Evolutionary conservation across 2,329 filamentous ascomycete species (phyloP), one percentile per base, ranked within the genome.

Genomic region (Penicillium sclerotigenum): DNA sequence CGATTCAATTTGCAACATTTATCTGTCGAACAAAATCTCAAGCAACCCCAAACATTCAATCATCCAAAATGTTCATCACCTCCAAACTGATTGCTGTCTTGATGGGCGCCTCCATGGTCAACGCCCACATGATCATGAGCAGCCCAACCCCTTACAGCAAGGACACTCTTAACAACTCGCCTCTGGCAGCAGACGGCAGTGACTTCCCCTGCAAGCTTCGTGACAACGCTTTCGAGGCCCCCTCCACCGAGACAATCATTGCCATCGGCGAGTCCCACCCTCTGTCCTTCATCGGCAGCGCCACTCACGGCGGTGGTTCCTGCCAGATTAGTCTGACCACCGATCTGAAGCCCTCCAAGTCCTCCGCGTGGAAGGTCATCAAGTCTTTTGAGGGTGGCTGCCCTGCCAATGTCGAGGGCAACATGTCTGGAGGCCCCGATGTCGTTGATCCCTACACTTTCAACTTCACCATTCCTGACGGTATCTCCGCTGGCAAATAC

Each of bases 281-380:
- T 0, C 79, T 97, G 1, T 72, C 75, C 0, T 90, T 96, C 73
- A 76, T 76, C 0, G 92, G 91, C 34, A 77, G 80, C 47, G 92
- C 91, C 3, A 85, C 87, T 0, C 94, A 99, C 65, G 92, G 92
- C 18, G 94, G 94, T 52, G 94, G 94, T 0, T 95, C 90, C 0
- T 97, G 94, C 77, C 94, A 99, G 67, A 77, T 97, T 55, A 88
- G 87, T 9, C 78, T 99, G 65, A 94, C 92, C 0, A 91, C 89
- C 18, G 93, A 97, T 64, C 77, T 80, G 11, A 76, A 81, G 13
- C 86, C 91, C 0, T 86, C 83, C 26, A 83, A 82, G 62, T 73
- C 83, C 62, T 87, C 84, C 0, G 81, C 83, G 22, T 99, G 88
- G 86, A 91, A 92, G 72, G 93, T 97, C 59, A 92, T 99, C 72